phyloP scores from a whole-genome alignment of 176 grass and related monocot genomes.

The Rhynchospora tenuis region DNA sequence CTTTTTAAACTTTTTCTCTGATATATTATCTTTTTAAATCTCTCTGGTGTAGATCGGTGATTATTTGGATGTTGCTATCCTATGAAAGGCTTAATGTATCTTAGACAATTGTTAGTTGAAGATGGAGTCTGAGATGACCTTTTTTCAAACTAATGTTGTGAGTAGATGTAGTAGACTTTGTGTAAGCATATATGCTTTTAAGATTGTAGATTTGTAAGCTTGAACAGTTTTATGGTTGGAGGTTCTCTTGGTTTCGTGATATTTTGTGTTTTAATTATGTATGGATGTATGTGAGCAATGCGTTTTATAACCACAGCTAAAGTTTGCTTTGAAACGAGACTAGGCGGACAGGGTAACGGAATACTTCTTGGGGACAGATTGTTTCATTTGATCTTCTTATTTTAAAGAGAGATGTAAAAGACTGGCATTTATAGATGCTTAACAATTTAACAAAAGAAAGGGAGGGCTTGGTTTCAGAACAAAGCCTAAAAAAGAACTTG shows the following conservation, averaged over 20 bases:
- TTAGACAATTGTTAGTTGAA: not conserved
- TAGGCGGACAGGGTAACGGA: not conserved
- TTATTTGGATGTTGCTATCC: conserved; percentile 74
- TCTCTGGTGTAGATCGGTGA: conserved; percentile 50
- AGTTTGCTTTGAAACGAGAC: not conserved
- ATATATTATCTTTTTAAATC: not conserved
- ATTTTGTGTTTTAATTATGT: not conserved
- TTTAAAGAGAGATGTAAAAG: not conserved
- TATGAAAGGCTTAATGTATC: conserved; percentile 17
- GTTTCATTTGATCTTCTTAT: not conserved
- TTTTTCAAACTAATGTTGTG: not conserved
- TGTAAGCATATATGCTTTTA: not conserved
- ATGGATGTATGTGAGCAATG: not conserved
- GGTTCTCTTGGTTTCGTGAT: not conserved
- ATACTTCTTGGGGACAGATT: not conserved
- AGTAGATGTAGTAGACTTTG: not conserved
- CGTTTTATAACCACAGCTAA: not conserved
- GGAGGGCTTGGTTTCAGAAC: no score
- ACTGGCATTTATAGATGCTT: not conserved
- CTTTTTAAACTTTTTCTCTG: not conserved
- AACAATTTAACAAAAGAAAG: not conserved
- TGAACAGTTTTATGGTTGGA: not conserved
- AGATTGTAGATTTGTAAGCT: conserved; percentile 12
- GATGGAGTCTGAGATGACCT: conserved; percentile 2
- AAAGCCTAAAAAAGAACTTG: no score